A percentile compares a stretch with the other conserved stretches of the same genome.
Conservation (phyloP, 495 filamentous ascomycete species). For the Hypomontagnella monticulosa region DNA sequence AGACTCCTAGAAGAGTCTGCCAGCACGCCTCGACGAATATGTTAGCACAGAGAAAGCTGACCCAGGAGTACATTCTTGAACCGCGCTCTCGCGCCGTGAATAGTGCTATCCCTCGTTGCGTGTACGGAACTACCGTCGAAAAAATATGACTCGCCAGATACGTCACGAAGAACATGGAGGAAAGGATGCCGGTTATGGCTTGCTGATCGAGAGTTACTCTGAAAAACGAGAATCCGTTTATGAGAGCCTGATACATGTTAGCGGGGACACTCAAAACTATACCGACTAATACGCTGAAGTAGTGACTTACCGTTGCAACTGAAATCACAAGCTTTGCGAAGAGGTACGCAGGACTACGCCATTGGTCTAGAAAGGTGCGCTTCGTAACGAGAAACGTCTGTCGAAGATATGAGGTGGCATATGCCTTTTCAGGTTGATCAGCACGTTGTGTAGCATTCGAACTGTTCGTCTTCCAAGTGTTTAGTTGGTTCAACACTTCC, state of each 20-base stretch:
- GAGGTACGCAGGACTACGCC: conserved; percentile 73
- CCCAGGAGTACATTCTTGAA: conserved; percentile 73
- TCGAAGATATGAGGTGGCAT: conserved; percentile 13
- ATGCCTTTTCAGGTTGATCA: background rate
- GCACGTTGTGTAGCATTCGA: background rate
- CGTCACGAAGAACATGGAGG: conserved; percentile 68
- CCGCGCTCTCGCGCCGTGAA: conserved; percentile 71
- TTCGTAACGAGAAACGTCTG: conserved; percentile 54
- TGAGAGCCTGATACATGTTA: conserved; percentile 54
- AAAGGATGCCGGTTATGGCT: conserved; percentile 62
- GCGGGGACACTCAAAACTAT: background rate
- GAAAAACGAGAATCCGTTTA: conserved; percentile 77
- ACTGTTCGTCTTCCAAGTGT: background rate
- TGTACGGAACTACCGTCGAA: conserved; percentile 65
- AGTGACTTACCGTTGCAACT: background rate
- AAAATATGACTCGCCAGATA: conserved; percentile 45
- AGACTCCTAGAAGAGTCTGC: conserved; percentile 63
- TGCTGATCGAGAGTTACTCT: conserved; percentile 54
- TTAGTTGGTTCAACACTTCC: conserved; percentile 56
- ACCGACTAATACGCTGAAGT: conserved; percentile 57
- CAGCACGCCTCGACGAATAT: conserved; percentile 73
- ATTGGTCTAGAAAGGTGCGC: conserved; percentile 73
- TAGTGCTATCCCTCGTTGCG: conserved; percentile 63
- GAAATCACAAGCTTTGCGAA: conserved; percentile 62
- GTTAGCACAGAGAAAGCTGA: conserved; percentile 68